A percentile compares a stretch with the other conserved stretches of the same genome.
Evolutionary conservation across 2,329 filamentous ascomycete species (phyloP).

Genomic region (Fusarium annulatum): DNA sequence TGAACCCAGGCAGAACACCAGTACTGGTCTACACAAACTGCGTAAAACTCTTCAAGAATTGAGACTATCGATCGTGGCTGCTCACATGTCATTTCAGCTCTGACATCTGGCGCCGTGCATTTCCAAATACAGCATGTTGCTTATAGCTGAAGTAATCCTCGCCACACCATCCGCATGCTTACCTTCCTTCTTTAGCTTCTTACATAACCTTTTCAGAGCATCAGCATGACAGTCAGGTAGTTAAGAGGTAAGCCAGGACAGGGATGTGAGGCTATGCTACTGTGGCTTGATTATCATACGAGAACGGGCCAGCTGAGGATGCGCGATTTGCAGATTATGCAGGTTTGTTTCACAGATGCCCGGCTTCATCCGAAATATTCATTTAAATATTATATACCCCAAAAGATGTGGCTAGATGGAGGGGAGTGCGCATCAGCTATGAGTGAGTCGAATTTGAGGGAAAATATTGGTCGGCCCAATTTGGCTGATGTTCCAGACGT

Average conservation of each 20-base stretch:
- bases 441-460: background rate
- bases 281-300: background rate
- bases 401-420: background rate
- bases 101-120: background rate
- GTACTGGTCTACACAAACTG: background rate
- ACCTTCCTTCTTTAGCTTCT: background rate
- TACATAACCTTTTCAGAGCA: background rate
- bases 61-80: background rate
- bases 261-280: background rate
- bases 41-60: fast-evolving
- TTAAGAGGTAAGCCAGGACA: background rate
- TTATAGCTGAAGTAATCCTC: background rate
- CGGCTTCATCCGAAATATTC: background rate
- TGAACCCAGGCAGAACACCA: fast-evolving
- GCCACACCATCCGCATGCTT: background rate
- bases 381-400: background rate
- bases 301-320: background rate
- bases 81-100: background rate
- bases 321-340: background rate
- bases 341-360: background rate
- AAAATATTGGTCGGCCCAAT: fast-evolving
- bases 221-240: background rate
- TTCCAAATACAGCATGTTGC: background rate
- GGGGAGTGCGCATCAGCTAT: background rate
- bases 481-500: background rate